phyloP scores from a whole-genome alignment of 495 filamentous ascomycete genomes.

The Wilcoxina mikolae region DNA sequence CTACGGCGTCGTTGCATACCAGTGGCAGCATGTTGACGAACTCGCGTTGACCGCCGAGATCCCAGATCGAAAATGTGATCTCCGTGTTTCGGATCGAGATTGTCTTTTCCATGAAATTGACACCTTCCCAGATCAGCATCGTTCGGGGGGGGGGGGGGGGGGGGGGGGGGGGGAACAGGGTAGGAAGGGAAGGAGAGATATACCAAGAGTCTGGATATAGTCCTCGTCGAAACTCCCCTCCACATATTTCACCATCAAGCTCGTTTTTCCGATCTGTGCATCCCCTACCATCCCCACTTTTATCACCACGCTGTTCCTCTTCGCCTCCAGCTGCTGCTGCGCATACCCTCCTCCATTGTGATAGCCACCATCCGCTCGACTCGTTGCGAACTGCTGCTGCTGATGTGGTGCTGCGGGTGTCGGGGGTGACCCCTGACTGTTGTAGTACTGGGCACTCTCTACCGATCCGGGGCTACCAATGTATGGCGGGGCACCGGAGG shows the following conservation, averaged over 20 bases:
- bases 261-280: conserved; percentile 97
- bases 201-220: conserved; percentile 95
- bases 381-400: not conserved
- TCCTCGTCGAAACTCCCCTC: conserved; percentile 99
- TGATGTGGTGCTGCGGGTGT: not conserved
- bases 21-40: conserved; percentile 99
- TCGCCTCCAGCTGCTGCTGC: conserved; percentile 6
- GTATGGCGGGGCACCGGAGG: not conserved
- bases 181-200: conserved; percentile 15
- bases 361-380: not conserved
- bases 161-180: conserved; percentile 9
- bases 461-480: not conserved
- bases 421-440: not conserved
- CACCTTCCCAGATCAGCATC: conserved; percentile 42
- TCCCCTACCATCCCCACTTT: conserved; percentile 99
- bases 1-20: conserved; percentile 96
- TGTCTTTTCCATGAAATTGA: conserved; percentile 99
- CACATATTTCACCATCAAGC: conserved; percentile 98
- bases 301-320: conserved; percentile 83
- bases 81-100: conserved; percentile 99
- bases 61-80: conserved; percentile 99
- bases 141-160: no score
- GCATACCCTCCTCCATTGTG: not conserved
- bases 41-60: conserved; percentile 91
- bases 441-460: not conserved